phyloP scores from a whole-genome alignment of 192 early-diverging fungal genomes.

The Obelidium mucronatum region DNA sequence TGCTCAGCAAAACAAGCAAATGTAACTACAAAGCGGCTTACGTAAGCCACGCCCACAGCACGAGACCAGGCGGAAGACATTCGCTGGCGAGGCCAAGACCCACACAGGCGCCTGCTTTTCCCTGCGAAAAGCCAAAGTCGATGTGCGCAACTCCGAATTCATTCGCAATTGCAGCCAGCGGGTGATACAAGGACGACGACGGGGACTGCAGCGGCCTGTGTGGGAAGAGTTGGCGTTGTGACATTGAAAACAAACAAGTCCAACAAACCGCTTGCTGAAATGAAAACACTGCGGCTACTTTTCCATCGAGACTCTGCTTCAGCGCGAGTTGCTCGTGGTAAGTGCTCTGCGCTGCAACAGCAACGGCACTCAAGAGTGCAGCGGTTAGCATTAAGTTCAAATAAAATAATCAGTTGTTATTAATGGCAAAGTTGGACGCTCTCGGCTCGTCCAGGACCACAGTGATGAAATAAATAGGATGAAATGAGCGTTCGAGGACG shows the following conservation, averaged over 20 bases:
- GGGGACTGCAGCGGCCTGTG: no score
- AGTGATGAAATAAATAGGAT: no score
- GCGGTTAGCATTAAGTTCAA: no score
- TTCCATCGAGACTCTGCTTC: conserved; percentile 77
- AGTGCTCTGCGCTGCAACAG: no score
- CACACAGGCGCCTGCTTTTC: conserved; percentile 87
- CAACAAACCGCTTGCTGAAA: conserved; percentile 61
- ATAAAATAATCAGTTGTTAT: no score
- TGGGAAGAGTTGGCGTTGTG: no score
- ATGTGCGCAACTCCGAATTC: conserved; percentile 79
- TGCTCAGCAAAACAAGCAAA: background rate
- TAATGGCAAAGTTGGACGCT: no score
- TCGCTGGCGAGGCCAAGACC: conserved; percentile 54
- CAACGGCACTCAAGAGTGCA: no score
- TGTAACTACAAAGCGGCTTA: background rate
- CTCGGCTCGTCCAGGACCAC: no score
- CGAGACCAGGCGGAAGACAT: conserved; percentile 70
- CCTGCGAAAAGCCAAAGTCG: conserved; percentile 90
- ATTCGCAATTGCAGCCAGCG: conserved; percentile 69
- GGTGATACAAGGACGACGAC: background rate
- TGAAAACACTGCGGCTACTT: conserved; percentile 81
- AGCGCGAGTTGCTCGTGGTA: conserved; percentile 63
- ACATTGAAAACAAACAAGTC: no score
- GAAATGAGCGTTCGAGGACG: no score
- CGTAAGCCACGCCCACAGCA: conserved; percentile 55